Conservation (phyloP, 148 eudicot genomes). For the Pharnaceum exiguum region DNA sequence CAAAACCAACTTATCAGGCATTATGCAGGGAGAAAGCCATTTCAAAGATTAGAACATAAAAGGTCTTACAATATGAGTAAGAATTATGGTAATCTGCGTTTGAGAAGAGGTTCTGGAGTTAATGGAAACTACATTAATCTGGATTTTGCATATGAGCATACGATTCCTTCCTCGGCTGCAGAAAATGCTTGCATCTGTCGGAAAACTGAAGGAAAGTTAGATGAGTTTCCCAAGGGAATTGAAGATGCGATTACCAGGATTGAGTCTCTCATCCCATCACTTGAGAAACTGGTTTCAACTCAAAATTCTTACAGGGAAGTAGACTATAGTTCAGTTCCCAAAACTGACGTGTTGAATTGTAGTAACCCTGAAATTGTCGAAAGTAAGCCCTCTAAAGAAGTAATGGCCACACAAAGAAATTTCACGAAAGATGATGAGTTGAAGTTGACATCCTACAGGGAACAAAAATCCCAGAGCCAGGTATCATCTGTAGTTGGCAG, state of each 20-base stretch:
- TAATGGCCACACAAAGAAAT: neutral
- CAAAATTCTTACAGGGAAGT: too few relatives aligned
- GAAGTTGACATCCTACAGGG: neutral
- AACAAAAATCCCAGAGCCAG: neutral
- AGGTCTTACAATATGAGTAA: neutral
- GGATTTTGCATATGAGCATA: neutral
- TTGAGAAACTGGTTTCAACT: slow-evolving; percentile 20
- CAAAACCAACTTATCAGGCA: neutral
- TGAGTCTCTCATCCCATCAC: slow-evolving; percentile 37
- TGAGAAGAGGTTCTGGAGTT: neutral
- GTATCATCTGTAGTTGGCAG: neutral
- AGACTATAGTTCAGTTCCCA: slow-evolving; percentile 10
- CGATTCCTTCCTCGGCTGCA: neutral
- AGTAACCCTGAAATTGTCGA: neutral
- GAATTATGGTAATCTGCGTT: neutral
- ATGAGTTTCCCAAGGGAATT: slow-evolving; percentile 33
- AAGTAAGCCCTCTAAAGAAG: slow-evolving; percentile 1
- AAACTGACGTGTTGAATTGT: slow-evolving; percentile 3
- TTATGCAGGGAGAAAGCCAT: neutral
- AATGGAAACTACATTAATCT: neutral
- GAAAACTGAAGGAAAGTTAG: neutral
- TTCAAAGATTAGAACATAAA: slow-evolving; percentile 10
- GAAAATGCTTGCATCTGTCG: slow-evolving; percentile 6
- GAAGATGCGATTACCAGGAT: slow-evolving; percentile 39
- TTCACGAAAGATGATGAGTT: too few relatives aligned